These are phyloP conservation scores for Basidiobolus meristosporus DNA, from an alignment of 371 early-diverging fungal genomes.

Conservation along the genomic window DNA sequence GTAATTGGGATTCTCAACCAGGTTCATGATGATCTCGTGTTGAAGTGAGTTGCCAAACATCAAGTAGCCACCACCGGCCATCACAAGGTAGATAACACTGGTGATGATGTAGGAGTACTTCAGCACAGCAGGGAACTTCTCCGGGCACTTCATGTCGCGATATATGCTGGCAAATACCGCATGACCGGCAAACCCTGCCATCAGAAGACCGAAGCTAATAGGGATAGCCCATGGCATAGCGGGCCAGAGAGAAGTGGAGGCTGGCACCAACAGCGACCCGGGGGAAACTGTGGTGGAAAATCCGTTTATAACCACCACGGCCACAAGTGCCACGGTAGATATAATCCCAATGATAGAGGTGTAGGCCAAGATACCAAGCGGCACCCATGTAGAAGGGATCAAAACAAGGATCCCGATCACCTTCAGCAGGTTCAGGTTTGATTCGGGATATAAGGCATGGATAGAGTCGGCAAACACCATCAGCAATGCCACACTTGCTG, in stretches of 20 bases:
- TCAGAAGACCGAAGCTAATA: slow-evolving; percentile 25
- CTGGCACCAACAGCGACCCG: slow-evolving; percentile 28
- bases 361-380: slow-evolving; percentile 21
- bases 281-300: slow-evolving; percentile 21
- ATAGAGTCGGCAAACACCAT: slow-evolving; percentile 31
- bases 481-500: slow-evolving; percentile 28
- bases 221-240: slow-evolving; percentile 7
- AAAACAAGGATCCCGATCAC: slow-evolving; percentile 6
- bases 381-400: slow-evolving; percentile 11
- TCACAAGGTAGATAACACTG: slow-evolving; percentile 15
- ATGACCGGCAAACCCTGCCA: slow-evolving; percentile 35
- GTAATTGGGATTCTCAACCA: too few species aligned
- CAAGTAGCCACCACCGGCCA: slow-evolving; percentile 36
- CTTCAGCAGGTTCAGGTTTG: slow-evolving; percentile 4
- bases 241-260: slow-evolving; percentile 3
- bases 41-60: slow-evolving; percentile 54
- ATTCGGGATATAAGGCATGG: slow-evolving; percentile 13
- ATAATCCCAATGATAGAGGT: slow-evolving; percentile 25
- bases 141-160: slow-evolving; percentile 32
- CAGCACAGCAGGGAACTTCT: slow-evolving; percentile 22
- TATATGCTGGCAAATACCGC: slow-evolving; percentile 47
- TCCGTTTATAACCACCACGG: slow-evolving; percentile 23
- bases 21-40: slow-evolving; percentile 23
- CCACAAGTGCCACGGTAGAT: slow-evolving; percentile 16
- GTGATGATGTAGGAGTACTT: slow-evolving; percentile 26